A percentile compares a stretch with the other conserved stretches of the same genome.
Evolutionary conservation across 331 rosid genomes (phyloP).

Genomic region (Erythrophleum ivorense): DNA sequence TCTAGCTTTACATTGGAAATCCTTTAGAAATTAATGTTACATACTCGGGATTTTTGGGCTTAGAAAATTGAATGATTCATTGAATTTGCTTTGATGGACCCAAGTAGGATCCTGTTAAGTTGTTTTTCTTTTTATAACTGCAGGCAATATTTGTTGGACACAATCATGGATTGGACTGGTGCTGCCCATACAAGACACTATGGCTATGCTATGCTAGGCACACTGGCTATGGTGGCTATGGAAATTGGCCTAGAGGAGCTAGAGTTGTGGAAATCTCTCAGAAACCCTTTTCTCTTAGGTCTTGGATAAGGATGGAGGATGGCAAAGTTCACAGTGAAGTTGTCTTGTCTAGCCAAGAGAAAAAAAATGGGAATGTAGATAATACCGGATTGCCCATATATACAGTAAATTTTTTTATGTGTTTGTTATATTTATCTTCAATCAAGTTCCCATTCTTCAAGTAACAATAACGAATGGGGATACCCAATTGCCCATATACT

Average conservation of each 20-base stretch:
- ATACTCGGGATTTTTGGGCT: not conserved
- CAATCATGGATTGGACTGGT: constrained; percentile 94
- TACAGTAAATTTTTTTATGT: not conserved
- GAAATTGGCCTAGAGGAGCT: constrained; percentile 78
- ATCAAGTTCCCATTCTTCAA: not conserved
- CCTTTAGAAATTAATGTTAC: constrained; percentile 5
- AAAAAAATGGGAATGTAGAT: too few species aligned
- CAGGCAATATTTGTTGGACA: constrained; percentile 95
- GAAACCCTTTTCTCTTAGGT: constrained; percentile 69
- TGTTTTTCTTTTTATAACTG: constrained; percentile 26
- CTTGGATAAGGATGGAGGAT: constrained; percentile 92
- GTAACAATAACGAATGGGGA: not conserved
- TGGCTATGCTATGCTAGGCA: constrained; percentile 92
- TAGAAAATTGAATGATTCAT: constrained; percentile 7
- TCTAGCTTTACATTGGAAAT: not conserved
- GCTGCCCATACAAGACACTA: constrained; percentile 72
- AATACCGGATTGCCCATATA: not conserved
- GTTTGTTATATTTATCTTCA: not conserved
- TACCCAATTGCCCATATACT: not conserved
- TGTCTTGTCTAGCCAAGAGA: constrained; percentile 34
- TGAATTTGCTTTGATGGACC: not conserved
- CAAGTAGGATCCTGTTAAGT: not conserved
- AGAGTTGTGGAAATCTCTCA: constrained; percentile 67
- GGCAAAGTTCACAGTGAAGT: constrained; percentile 64
- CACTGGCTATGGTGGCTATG: constrained; percentile 88